A percentile compares a stretch with the other conserved stretches of the same genome.
These are phyloP conservation scores for Aspergillus neotritici DNA, from an alignment of 2,329 filamentous ascomycete species.

Conservation along the genomic window DNA sequence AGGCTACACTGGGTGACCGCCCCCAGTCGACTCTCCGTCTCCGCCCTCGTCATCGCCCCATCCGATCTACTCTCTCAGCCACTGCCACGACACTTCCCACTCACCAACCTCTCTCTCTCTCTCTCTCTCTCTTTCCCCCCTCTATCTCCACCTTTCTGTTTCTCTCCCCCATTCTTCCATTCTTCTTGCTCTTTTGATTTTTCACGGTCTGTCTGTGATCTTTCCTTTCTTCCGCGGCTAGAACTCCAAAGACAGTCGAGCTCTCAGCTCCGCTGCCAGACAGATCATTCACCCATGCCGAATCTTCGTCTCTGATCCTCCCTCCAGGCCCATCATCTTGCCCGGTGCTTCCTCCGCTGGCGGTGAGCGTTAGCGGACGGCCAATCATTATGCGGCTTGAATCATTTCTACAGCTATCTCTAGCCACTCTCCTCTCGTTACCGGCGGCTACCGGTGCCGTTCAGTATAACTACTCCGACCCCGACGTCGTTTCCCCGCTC, in stretches of 20 bases:
- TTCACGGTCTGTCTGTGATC: neutral
- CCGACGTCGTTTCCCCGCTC: constrained; percentile 59
- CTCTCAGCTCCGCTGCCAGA: neutral
- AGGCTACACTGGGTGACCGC: constrained; percentile 9
- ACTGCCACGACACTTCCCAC: too few relatives aligned
- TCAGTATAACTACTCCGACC: constrained; percentile 52
- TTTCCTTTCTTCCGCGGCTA: too few relatives aligned
- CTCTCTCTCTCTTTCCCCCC: constrained; percentile 7
- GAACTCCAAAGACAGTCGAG: too few relatives aligned
- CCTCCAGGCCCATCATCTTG: too few relatives aligned
- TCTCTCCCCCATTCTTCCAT: neutral
- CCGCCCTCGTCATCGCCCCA: constrained; percentile 29
- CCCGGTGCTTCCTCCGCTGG: too few relatives aligned
- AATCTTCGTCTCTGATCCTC: too few relatives aligned
- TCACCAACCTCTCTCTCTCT: constrained; percentile 8
- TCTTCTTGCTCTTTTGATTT: neutral
- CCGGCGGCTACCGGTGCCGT: constrained; percentile 17
- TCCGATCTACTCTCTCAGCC: constrained; percentile 12
- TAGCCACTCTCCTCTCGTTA: constrained; percentile 23
- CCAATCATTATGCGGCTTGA: constrained; percentile 25
- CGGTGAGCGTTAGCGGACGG: neutral
- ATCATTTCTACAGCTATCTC: constrained; percentile 17
- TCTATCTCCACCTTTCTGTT: constrained; percentile 2
- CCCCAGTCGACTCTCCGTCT: constrained; percentile 12
- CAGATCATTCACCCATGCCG: too few relatives aligned